Percentiles rank a stretch among this genome's conserved stretches.
Evolutionary conservation across 1,284 basidiomycete species (phyloP).

Genomic region (Termitomyces sp.): DNA sequence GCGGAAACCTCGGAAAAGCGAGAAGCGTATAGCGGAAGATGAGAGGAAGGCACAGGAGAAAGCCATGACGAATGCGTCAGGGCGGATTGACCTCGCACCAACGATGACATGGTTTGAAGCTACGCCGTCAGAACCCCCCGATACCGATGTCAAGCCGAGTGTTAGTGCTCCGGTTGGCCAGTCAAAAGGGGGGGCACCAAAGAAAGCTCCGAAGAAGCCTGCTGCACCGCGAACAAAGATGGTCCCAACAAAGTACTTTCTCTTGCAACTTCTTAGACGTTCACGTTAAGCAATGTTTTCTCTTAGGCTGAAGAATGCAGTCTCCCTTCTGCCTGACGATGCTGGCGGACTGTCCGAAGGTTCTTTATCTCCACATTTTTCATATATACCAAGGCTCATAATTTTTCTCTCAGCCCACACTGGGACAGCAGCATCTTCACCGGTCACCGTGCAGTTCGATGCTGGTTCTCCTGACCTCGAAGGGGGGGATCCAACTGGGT

Average conservation of each 20-base stretch:
- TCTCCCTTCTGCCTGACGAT: constrained; percentile 35
- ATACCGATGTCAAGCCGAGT: constrained; percentile 17
- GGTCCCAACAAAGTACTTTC: constrained; percentile 19
- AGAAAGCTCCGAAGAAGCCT: constrained; percentile 16
- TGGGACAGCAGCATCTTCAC: constrained; percentile 47
- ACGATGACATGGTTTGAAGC: constrained; percentile 37
- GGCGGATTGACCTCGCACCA: constrained; percentile 31
- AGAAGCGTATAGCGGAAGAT: constrained; percentile 33
- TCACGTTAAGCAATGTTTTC: neutral
- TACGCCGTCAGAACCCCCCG: constrained; percentile 30
- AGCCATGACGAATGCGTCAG: constrained; percentile 25
- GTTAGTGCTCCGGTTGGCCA: constrained; percentile 10
- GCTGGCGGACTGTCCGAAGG: constrained; percentile 39
- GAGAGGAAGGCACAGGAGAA: constrained; percentile 37
- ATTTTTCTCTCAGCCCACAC: constrained; percentile 30
- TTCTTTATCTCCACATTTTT: constrained; percentile 7
- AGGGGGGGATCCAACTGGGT: constrained; percentile 17
- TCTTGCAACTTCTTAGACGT: constrained; percentile 3
- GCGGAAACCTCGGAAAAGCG: constrained; percentile 46
- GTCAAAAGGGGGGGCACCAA: constrained; percentile 12
- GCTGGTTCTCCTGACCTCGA: constrained; percentile 41
- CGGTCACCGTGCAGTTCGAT: constrained; percentile 37
- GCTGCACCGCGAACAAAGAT: constrained; percentile 14
- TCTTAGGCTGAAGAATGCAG: constrained; percentile 22
- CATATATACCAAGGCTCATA: constrained; percentile 2